Base-by-base conservation (phyloP, 164 flowering plant genomes). In the Piper longum region DNA sequence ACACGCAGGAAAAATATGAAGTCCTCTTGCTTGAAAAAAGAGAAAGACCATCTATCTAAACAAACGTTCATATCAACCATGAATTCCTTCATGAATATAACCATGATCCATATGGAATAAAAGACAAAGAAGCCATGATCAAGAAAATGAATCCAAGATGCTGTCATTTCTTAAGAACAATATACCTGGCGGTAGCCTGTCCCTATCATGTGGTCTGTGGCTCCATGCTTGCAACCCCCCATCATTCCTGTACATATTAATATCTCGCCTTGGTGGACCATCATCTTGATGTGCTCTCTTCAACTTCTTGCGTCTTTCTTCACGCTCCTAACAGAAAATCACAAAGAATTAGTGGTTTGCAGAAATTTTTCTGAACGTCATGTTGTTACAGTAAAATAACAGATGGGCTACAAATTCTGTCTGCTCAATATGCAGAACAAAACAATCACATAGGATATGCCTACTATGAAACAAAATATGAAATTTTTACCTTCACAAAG, bases 281-380 rank as follows among this genome's bases (percentile, higher is more conserved):
- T 86, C 96, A 72, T 82, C 88, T 43, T 82, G 71, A 11, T 79
- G 79, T n/a, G 88, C 96, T 77, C 84, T 76, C 76, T 79, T 89
- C 69, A 85, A 51, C 60, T 86, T 72, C 54, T 67, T 88, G 2
- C 81, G 81, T 64, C 95, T 83, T 76, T 89, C 96, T 75, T 89
- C 95, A 61, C 95, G 95, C 72, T 91, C 96, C 98, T 91, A 69
- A 65, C 45, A 18, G 61, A 76, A 14, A 66, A 59, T 36, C 57
- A 68, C 61, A 8, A 13, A 14, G 26, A 60, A 59, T 56, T 48
- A 70, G 62, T 16, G 62, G 42, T 66, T 26, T 51, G 41, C 18
- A 60, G 41, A 17, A 63, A 59, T 7, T 17, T 18, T 26, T 26
- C 36, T 26, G 36, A 26, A 26, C 36, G 36, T 26, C 36, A 26